Conservation (phyloP, 2,329 filamentous ascomycete species). For the Beauveria brongniartii region DNA sequence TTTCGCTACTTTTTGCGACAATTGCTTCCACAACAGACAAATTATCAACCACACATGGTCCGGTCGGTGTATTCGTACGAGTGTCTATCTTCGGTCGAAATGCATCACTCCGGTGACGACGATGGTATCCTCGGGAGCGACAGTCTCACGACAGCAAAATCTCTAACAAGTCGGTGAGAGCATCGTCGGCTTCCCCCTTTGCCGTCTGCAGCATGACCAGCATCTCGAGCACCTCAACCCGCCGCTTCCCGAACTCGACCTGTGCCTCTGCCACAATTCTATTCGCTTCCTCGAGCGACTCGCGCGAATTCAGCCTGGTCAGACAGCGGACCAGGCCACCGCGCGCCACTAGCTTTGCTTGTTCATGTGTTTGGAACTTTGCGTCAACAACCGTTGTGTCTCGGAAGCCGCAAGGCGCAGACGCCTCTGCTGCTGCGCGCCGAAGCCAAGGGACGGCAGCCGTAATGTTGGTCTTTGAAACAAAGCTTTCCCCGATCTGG, state of each 20-base stretch:
- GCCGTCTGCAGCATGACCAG: background rate
- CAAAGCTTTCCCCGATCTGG: background rate
- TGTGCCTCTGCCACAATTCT: background rate
- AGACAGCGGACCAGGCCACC: background rate
- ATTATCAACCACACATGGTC: background rate
- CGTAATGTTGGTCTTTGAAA: background rate
- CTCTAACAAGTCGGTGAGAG: background rate
- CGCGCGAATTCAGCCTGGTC: background rate
- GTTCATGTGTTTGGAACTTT: background rate
- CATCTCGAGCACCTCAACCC: constrained; percentile 1
- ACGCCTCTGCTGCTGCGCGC: background rate
- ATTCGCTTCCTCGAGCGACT: background rate
- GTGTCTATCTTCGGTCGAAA: background rate
- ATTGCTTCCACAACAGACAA: background rate
- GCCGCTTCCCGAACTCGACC: background rate
- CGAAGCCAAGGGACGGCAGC: background rate
- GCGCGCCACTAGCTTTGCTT: background rate
- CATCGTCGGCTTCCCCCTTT: background rate
- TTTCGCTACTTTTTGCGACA: background rate
- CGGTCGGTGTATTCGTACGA: background rate
- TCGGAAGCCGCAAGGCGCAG: background rate
- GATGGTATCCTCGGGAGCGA: background rate
- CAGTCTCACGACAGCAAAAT: background rate
- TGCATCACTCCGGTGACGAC: background rate
- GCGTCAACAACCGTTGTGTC: background rate